Evolutionary conservation across 306 rosid species (phyloP), one percentile per base, ranked within the genome.

Genomic region (Erythrophleum fordii): DNA sequence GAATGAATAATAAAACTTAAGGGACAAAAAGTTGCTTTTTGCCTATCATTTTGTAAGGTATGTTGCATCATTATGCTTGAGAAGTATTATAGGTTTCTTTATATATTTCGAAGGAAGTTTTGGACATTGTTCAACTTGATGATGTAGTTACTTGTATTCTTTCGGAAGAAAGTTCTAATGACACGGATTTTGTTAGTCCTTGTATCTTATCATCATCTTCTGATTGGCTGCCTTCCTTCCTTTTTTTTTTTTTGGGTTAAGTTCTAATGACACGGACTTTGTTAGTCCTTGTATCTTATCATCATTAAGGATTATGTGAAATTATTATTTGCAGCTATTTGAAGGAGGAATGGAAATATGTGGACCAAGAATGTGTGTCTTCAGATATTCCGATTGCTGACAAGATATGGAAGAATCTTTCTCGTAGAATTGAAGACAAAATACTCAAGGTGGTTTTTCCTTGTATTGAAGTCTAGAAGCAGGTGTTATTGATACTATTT

Each of bases 331-430:
- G 91, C 74, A 96, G 99, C 75, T 96, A 76, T 88, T 64, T 96
- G 89, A 80, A 72, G 73, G 91, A 89, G 80, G 99, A 96, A 86
- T 89, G 85, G 94, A 75, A 72, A 86, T 91, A 90, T 77, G 82
- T 90, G 90, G 79, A 58, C 69, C 79, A 8, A 67, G 89, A 88
- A 73, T 79, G 61, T 58, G 42, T 68, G 51, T 72, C 77, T 64
- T 86, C 90, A 46, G 92, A 93, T 88, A 84, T 87, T 81, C 91
- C 97, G 0, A 82, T 96, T 70, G 89, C 90, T 1, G 82, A 88
- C 73, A 82, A 79, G 69, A 82, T 91, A 87, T 92, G 99, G 98
- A 86, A 84, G 81, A 26, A 81, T 46, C 94, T 96, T 74, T 81
- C 98, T 68, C 88, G 91, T 5, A 86, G 92, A 87, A 92, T 96